phyloP scores from a whole-genome alignment of 176 grass and related monocot species.

The Oryza rufipogon region DNA sequence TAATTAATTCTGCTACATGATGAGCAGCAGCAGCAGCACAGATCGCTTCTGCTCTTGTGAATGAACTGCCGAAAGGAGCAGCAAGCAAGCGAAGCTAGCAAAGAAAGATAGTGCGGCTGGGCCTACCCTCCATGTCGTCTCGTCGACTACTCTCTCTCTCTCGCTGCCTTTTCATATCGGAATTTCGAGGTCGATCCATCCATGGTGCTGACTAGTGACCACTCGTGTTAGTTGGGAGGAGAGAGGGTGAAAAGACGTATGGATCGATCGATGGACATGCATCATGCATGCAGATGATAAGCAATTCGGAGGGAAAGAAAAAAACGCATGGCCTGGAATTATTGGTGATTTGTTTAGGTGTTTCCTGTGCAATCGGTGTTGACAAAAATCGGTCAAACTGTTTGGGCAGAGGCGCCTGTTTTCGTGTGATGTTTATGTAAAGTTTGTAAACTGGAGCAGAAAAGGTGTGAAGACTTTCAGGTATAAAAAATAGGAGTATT shows the following conservation, averaged over 20 bases:
- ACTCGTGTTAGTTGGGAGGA: neutral
- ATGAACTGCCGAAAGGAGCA: constrained; percentile 36
- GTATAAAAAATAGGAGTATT: neutral
- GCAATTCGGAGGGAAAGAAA: neutral
- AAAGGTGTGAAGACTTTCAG: neutral
- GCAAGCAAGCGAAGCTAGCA: neutral
- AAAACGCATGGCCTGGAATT: neutral
- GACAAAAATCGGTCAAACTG: neutral
- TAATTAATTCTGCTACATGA: neutral
- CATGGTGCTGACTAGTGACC: neutral
- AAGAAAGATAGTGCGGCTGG: constrained; percentile 36
- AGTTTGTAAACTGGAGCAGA: neutral
- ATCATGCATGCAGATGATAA: constrained; percentile 6
- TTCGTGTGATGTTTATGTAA: neutral
- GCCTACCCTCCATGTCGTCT: constrained; percentile 12
- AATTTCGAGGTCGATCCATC: constrained; percentile 37
- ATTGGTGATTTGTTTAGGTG: neutral
- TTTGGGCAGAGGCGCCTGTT: neutral
- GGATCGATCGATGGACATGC: neutral
- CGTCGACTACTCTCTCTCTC: neutral
- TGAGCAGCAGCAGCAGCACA: neutral
- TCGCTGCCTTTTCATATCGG: constrained; percentile 38
- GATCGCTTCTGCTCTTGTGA: constrained; percentile 13
- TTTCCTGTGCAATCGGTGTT: neutral
- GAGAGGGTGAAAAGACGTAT: constrained; percentile 22